phyloP scores from a whole-genome alignment of 164 flowering plant genomes.

The Tetracentron sinense region DNA sequence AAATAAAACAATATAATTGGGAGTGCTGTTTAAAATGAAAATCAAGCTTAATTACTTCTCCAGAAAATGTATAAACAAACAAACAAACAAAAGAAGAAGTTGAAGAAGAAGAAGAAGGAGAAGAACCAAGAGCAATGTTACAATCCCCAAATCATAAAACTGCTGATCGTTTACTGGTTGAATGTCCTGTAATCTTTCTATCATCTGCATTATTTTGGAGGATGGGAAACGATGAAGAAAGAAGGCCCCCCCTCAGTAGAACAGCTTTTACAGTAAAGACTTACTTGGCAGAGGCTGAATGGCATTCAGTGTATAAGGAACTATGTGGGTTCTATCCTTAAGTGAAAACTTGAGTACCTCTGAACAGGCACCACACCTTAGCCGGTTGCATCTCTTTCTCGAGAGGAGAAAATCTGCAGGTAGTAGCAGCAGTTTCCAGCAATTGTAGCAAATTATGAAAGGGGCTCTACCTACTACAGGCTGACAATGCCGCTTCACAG shows the following conservation, averaged over 20 bases:
- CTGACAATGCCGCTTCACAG: conserved; percentile 40
- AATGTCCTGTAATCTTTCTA: no score
- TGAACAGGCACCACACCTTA: conserved; percentile 66
- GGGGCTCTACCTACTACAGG: conserved; percentile 83
- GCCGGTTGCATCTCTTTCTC: conserved; percentile 37
- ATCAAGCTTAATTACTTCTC: no score
- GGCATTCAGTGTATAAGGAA: conserved; percentile 30
- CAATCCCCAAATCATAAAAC: no score
- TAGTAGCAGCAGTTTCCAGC: conserved; percentile 51
- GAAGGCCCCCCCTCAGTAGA: conserved; percentile 42
- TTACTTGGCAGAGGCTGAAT: no score
- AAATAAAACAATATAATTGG: no score
- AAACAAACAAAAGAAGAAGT: no score
- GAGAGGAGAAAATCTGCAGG: conserved; percentile 69
- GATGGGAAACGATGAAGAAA: not conserved
- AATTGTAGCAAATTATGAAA: conserved; percentile 49
- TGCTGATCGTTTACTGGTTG: no score
- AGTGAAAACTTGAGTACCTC: conserved; percentile 55
- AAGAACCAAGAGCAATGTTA: no score
- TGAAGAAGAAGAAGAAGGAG: no score
- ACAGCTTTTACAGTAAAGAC: conserved; percentile 34
- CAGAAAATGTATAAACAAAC: no score
- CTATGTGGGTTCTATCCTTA: conserved; percentile 28
- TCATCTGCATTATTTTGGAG: conserved; percentile 9
- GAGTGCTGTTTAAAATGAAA: no score